phyloP scores from a whole-genome alignment of 2,329 filamentous ascomycete species.

The Beauveria brongniartii region DNA sequence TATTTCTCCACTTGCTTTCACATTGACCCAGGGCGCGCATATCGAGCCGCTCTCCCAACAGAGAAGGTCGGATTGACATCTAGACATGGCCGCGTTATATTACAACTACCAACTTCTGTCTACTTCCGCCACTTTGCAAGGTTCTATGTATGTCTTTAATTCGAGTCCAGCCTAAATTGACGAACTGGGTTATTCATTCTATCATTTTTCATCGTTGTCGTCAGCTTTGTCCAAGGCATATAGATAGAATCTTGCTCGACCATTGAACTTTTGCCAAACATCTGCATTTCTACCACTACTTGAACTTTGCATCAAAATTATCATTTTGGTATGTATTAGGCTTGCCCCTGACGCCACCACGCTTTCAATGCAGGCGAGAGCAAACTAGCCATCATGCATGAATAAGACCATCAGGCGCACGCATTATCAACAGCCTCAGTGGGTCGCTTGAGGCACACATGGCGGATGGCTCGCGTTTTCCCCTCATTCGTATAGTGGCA shows the following conservation, averaged over 20 bases:
- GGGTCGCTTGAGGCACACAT: background rate
- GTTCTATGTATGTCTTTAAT: background rate
- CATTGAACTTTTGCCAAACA: too few species aligned
- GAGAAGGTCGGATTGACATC: too few species aligned
- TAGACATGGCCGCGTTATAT: background rate
- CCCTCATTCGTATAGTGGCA: background rate
- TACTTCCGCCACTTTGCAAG: background rate
- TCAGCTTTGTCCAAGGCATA: background rate
- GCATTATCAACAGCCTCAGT: background rate
- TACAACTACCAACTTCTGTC: background rate
- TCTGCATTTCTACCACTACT: background rate
- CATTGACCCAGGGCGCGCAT: too few species aligned
- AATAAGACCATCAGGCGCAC: background rate
- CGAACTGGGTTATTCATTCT: background rate
- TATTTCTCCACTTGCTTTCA: background rate
- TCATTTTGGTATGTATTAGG: too few species aligned
- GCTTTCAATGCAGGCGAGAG: too few species aligned
- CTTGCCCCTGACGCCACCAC: too few species aligned
- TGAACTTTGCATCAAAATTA: too few species aligned
- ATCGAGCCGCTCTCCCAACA: too few species aligned
- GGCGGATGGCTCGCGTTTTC: slow-evolving; percentile 4
- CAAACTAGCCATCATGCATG: background rate
- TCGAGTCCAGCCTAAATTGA: background rate
- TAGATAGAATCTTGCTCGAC: background rate
- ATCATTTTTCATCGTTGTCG: background rate